Conservation (phyloP, 1,284 basidiomycete genomes). For the Sporisorium iseilematis-ciliati region DNA sequence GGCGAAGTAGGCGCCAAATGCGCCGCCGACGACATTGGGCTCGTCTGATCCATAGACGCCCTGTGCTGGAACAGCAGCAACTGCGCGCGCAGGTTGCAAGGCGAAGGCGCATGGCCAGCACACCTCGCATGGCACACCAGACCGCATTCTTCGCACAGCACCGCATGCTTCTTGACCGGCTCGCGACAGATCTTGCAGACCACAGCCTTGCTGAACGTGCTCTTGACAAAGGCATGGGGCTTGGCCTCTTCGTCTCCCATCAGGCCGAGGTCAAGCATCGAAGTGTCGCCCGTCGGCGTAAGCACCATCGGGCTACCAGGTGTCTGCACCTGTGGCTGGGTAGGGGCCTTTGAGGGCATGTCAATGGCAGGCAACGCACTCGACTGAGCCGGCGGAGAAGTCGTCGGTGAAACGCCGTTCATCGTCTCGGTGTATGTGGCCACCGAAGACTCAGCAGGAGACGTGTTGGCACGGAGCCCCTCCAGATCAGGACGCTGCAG, state of each 20-base stretch:
- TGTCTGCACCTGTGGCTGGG: not conserved
- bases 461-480: slow-evolving; percentile 36
- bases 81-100: slow-evolving; percentile 83
- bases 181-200: slow-evolving; percentile 84
- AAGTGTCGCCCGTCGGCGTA: slow-evolving; percentile 36
- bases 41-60: slow-evolving; percentile 47
- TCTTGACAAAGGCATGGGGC: slow-evolving; percentile 86
- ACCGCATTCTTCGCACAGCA: slow-evolving; percentile 88
- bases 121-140: slow-evolving; percentile 88
- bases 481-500: slow-evolving; percentile 35
- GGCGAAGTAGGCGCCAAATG: slow-evolving; percentile 25
- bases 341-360: slow-evolving; percentile 7
- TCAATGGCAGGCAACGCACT: slow-evolving; percentile 22
- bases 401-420: slow-evolving; percentile 21
- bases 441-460: slow-evolving; percentile 30
- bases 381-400: slow-evolving; percentile 13
- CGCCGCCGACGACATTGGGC: slow-evolving; percentile 33
- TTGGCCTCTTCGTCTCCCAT: slow-evolving; percentile 44
- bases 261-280: slow-evolving; percentile 49
- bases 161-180: slow-evolving; percentile 85
- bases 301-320: slow-evolving; percentile 18
- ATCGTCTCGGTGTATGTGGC: slow-evolving; percentile 22
- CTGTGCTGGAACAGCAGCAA: slow-evolving; percentile 59
- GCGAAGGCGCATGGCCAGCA: slow-evolving; percentile 78
- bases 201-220: slow-evolving; percentile 91